Percentiles rank a stretch among this genome's conserved stretches.
Evolutionary conservation across 2,329 filamentous ascomycete species (phyloP).

Genomic region (Epichloe aotearoae): DNA sequence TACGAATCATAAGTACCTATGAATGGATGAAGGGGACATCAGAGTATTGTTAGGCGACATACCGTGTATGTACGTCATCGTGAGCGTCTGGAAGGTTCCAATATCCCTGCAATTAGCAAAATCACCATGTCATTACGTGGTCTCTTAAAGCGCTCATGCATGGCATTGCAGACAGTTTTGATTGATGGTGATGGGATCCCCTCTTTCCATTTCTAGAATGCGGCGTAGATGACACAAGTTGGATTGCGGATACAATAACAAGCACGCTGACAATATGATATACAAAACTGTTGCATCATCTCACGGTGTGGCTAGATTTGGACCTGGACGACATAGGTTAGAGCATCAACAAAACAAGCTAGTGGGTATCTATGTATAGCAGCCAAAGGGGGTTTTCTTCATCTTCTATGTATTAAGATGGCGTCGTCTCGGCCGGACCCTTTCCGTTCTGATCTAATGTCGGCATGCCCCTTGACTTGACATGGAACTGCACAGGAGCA

Average conservation of each 20-base stretch:
- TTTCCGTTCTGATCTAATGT: background rate
- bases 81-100: background rate
- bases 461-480: too few species aligned
- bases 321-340: too few species aligned
- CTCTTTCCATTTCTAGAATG: background rate
- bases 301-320: background rate
- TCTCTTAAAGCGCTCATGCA: background rate
- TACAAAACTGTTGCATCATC: too few species aligned
- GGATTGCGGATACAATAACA: background rate
- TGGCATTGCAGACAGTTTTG: background rate
- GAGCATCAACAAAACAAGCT: too few species aligned
- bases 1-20: background rate
- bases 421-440: background rate
- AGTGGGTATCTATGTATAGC: too few species aligned
- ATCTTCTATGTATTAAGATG: background rate
- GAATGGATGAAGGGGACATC: background rate
- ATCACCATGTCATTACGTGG: background rate
- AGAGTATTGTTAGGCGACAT: background rate
- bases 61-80: background rate
- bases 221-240: background rate
- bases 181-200: background rate
- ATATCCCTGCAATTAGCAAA: background rate
- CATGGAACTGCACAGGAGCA: too few species aligned
- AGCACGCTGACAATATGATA: background rate
- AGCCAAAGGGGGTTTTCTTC: too few species aligned